These are phyloP conservation scores for Dothiorella sarmentorum DNA, from an alignment of 2,329 filamentous ascomycete species.

Conservation along the genomic window DNA sequence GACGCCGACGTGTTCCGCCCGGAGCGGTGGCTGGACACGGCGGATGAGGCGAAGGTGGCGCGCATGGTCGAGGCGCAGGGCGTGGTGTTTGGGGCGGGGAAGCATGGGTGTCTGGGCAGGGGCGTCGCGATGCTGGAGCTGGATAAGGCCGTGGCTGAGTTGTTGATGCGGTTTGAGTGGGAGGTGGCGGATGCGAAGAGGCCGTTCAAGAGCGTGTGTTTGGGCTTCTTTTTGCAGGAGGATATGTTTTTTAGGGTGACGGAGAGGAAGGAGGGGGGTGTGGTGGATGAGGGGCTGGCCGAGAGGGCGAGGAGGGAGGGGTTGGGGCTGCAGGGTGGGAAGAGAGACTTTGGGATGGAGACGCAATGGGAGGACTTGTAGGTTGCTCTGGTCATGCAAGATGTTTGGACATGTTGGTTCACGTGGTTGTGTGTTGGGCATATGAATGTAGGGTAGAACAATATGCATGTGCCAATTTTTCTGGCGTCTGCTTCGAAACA, in stretches of 20 bases:
- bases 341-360: conserved; percentile 6
- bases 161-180: conserved; percentile 7
- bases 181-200: conserved; percentile 2
- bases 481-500: too few relatives aligned
- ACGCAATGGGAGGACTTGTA: conserved; percentile 9
- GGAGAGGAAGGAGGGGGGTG: neutral
- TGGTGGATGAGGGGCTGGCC: conserved; percentile 3
- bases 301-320: neutral
- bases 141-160: conserved; percentile 43
- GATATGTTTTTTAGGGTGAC: conserved; percentile 20
- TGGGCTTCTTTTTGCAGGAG: conserved; percentile 21
- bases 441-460: too few relatives aligned
- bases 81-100: conserved; percentile 37
- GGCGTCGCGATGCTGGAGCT: conserved; percentile 37
- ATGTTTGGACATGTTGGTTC: too few relatives aligned
- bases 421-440: neutral
- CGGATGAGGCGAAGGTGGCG: conserved; percentile 18
- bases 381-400: too few relatives aligned
- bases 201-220: conserved; percentile 31
- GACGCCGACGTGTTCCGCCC: conserved; percentile 39
- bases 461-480: too few relatives aligned
- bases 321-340: neutral
- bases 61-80: conserved; percentile 34
- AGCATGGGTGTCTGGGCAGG: conserved; percentile 34
- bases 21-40: conserved; percentile 38